Evolutionary conservation across 345 rosid species (phyloP), one percentile per base, ranked within the genome.

Genomic region (Passiflora organensis): DNA sequence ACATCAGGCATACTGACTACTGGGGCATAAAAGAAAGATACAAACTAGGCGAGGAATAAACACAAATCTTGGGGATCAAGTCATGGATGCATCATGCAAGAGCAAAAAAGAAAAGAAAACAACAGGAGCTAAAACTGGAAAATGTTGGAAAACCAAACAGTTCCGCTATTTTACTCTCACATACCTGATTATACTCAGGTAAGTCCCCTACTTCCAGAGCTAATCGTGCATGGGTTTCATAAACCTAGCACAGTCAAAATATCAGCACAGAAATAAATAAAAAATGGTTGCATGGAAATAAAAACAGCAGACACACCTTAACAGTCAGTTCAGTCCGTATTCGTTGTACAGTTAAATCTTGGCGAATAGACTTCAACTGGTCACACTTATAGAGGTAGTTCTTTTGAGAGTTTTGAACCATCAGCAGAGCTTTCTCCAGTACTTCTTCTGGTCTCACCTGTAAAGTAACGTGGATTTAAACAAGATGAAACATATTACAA

Each of bases 391-490:
- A 83, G 47, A 89, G 95, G 70, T 94, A 94, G 69, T 87, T 94
- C 79, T 89, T 94, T 60, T 78, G 88, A 59, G 96, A 85, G 71
- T 67, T 79, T 56, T 82, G 86, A 64, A 94, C 84, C 97, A 89
- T 82, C 49, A 68, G 51, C 60, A 94, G 74, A 75, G 99, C 96
- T 52, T 82, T 87, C 71, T 85, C 99, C 55, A 94, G 80, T 58
- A 89, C 93, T 58, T 87, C 97, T 78, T 89, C 99, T 56, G 99
- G 93, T 61, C 99, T 85, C 52, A 94, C 99, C 99, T 94, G 82
- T 58, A 66, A 60, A 54, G 45, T 42, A 62, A 22, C 1, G 52
- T 41, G 10, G 25, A 68, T 34, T 58, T 10, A 16, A 19, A 32
- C 28, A 50, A 64, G 54, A 34, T 36, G 25, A 1, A 28, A 28